Evolutionary conservation across 1,139 yeast species (phyloP).

Genomic region (Saccharomyces pastorianus): DNA sequence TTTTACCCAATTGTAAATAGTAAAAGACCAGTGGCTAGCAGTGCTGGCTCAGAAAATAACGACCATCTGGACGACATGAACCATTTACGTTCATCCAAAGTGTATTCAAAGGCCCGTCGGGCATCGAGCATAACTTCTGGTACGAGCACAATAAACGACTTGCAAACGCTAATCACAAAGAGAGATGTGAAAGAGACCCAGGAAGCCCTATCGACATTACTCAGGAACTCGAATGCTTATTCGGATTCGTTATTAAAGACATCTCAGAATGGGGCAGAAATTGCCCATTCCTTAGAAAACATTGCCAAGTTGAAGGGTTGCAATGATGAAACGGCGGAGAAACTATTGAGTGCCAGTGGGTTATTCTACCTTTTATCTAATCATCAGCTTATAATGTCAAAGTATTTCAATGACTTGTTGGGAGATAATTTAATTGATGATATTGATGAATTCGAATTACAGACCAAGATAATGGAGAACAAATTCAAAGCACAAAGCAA

Average conservation of each 20-base stretch:
- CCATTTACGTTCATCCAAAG: constrained; percentile 3
- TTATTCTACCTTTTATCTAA: constrained; percentile 69
- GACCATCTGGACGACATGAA: constrained; percentile 1
- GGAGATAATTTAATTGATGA: constrained; percentile 46
- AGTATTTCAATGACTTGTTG: constrained; percentile 45
- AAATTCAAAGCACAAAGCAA: constrained; percentile 48
- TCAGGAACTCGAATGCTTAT: constrained; percentile 46
- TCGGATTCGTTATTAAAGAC: constrained; percentile 43
- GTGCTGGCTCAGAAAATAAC: constrained; percentile 4
- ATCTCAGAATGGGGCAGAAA: constrained; percentile 59
- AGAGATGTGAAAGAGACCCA: constrained; percentile 48
- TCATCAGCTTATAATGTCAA: constrained; percentile 64
- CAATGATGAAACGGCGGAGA: constrained; percentile 50
- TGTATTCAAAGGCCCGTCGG: constrained; percentile 5
- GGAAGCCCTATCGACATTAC: constrained; percentile 40
- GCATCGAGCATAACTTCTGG: constrained; percentile 27
- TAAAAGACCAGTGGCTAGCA: constrained; percentile 6
- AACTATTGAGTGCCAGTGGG: constrained; percentile 67
- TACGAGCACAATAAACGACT: constrained; percentile 34
- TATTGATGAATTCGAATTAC: constrained; percentile 37
- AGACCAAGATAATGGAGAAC: constrained; percentile 40
- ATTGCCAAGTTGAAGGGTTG: constrained; percentile 64
- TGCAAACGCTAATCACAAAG: constrained; percentile 52
- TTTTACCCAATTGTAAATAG: constrained; percentile 27
- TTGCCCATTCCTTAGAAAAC: constrained; percentile 65